These are phyloP conservation scores for Kwoniella europaea DNA, from an alignment of 768 basidiomycete genomes.

Conservation along the genomic window DNA sequence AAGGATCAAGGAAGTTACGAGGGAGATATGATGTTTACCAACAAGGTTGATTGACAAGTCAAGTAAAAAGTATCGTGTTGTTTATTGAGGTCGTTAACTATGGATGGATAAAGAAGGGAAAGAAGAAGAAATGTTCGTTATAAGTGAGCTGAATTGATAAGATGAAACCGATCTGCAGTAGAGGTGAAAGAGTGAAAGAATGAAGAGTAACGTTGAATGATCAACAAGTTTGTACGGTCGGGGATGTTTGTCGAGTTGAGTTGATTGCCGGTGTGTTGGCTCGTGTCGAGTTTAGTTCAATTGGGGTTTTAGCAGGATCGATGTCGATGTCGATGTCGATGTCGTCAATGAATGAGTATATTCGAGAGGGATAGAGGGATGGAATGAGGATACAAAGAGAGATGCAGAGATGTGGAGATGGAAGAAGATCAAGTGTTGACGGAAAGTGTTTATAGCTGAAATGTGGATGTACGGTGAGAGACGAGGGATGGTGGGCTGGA, in stretches of 20 bases:
- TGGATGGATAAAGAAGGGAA: not conserved
- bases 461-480: not conserved
- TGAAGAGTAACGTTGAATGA: slow-evolving; percentile 15
- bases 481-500: not conserved
- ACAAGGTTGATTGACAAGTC: not conserved
- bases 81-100: not conserved
- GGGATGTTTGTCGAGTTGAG: slow-evolving; percentile 23
- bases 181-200: not conserved
- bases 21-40: not conserved
- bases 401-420: not conserved
- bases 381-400: slow-evolving; percentile 5
- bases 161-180: not conserved
- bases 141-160: too few species aligned
- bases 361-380: slow-evolving; percentile 2
- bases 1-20: slow-evolving; percentile 3
- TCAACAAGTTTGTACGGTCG: slow-evolving; percentile 4
- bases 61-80: not conserved
- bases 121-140: too few species aligned
- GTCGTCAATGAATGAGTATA: slow-evolving; percentile 6
- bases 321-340: slow-evolving; percentile 4
- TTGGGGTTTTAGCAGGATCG: not conserved
- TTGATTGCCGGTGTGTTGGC: slow-evolving; percentile 12
- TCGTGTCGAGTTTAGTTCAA: not conserved
- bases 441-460: not conserved
- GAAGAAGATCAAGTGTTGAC: not conserved